Conservation (phyloP, 2,329 filamentous ascomycete genomes). For the Phialophora tarda region DNA sequence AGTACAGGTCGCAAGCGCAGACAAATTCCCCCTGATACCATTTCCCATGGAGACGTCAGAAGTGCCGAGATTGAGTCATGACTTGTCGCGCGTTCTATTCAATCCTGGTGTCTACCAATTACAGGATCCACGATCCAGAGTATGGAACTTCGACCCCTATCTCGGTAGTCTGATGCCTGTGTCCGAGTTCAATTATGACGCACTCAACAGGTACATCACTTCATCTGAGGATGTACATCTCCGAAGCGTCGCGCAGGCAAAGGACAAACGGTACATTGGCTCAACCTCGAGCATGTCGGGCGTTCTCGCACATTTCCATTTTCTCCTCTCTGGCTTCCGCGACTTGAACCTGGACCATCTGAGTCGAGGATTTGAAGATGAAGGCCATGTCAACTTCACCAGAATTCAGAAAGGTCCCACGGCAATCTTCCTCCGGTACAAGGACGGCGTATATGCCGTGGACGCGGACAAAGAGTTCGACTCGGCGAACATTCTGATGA, state of each 20-base stretch:
- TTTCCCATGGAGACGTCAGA: conserved; percentile 36
- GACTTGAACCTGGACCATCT: conserved; percentile 69
- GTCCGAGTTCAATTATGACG: conserved; percentile 87
- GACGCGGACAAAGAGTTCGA: conserved; percentile 96
- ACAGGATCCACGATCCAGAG: conserved; percentile 82
- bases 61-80: conserved; percentile 46
- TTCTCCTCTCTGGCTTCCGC: conserved; percentile 83
- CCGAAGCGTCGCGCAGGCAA: conserved; percentile 67
- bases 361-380: conserved; percentile 69
- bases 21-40: conserved; percentile 59
- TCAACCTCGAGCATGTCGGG: conserved; percentile 97
- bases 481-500: conserved; percentile 80
- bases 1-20: conserved; percentile 39
- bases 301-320: conserved; percentile 89
- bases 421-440: conserved; percentile 80
- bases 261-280: conserved; percentile 81
- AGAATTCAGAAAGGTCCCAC: conserved; percentile 72
- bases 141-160: conserved; percentile 98
- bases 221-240: conserved; percentile 82
- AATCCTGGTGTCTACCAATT: conserved; percentile 91
- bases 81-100: conserved; percentile 88
- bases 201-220: conserved; percentile 84
- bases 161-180: conserved; percentile 92
- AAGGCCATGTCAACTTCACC: conserved; percentile 69
- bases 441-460: conserved; percentile 87